Evolutionary conservation across 805 yeast genomes (phyloP).

Genomic region (Naumovozyma baii): DNA sequence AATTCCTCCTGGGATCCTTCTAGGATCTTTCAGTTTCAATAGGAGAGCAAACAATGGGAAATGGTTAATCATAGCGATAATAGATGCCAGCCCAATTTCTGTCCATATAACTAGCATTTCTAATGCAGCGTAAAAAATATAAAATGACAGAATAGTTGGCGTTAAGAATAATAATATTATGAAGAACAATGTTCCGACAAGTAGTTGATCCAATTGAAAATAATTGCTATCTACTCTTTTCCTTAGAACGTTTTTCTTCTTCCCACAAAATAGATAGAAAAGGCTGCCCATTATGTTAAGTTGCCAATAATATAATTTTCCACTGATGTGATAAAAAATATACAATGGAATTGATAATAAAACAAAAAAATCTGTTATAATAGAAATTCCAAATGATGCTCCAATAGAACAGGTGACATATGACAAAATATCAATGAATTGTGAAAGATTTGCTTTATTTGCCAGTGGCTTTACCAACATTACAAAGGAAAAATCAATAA

Average conservation of each 20-base stretch:
- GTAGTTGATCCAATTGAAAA: constrained; percentile 76
- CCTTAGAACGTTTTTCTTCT: constrained; percentile 74
- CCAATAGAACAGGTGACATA: constrained; percentile 46
- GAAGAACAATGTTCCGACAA: constrained; percentile 82
- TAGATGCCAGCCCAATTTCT: constrained; percentile 46
- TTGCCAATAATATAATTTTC: constrained; percentile 73
- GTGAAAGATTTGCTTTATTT: constrained; percentile 20
- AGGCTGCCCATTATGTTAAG: constrained; percentile 57
- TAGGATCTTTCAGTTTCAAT: constrained; percentile 69
- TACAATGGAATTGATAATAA: constrained; percentile 61
- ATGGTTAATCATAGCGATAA: constrained; percentile 62
- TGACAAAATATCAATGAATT: constrained; percentile 25
- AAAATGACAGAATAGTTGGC: constrained; percentile 85
- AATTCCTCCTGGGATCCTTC: constrained; percentile 56
- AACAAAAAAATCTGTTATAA: constrained; percentile 54
- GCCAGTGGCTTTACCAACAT: constrained; percentile 18
- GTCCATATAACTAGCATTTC: constrained; percentile 42
- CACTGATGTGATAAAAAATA: constrained; percentile 68
- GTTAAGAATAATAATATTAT: constrained; percentile 66
- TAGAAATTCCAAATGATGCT: constrained; percentile 57
- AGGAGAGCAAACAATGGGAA: constrained; percentile 79
- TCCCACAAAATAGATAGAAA: constrained; percentile 80
- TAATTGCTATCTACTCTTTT: constrained; percentile 77
- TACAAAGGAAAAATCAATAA: constrained; percentile 54
- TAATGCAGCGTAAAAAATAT: constrained; percentile 56